A percentile compares a stretch with the other conserved stretches of the same genome.
These are phyloP conservation scores for Dianthus caryophyllus DNA, from an alignment of 148 eudicot genomes.

Conservation along the genomic window DNA sequence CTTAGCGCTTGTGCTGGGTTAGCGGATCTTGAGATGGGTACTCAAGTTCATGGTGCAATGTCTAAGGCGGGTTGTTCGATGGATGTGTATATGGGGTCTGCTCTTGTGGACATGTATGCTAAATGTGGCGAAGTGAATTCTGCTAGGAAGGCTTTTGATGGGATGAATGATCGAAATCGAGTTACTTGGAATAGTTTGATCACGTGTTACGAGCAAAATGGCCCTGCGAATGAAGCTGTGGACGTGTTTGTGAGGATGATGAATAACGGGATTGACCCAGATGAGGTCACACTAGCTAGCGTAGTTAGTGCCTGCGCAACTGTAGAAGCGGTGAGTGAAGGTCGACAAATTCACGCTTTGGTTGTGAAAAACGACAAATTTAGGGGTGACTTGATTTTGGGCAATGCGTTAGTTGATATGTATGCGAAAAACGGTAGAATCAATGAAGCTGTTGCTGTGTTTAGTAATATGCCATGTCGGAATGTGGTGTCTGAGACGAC, in stretches of 20 bases:
- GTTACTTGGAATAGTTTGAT: constrained; percentile 90
- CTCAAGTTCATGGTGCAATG: constrained; percentile 59
- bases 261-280: constrained; percentile 45
- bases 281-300: constrained; percentile 83
- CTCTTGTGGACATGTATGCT: constrained; percentile 81
- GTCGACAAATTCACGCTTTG: constrained; percentile 57
- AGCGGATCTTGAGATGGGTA: constrained; percentile 46
- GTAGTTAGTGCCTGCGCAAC: constrained; percentile 87
- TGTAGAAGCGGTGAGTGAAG: constrained; percentile 47
- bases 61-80: constrained; percentile 36
- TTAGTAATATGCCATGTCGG: constrained; percentile 67
- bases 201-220: constrained; percentile 86
- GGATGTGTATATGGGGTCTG: constrained; percentile 77
- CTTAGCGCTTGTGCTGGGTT: constrained; percentile 80
- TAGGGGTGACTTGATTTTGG: constrained; percentile 56
- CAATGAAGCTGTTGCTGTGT: constrained; percentile 56
- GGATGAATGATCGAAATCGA: constrained; percentile 52
- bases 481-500: constrained; percentile 78
- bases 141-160: constrained; percentile 60
- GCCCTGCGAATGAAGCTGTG: constrained; percentile 59
- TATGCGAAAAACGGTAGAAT: constrained; percentile 74
- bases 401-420: constrained; percentile 96
- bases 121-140: constrained; percentile 61
- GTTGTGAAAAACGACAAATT: constrained; percentile 48
- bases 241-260: constrained; percentile 56